Conservation (phyloP, 208 protist species). For the Leishmania martiniquensis region DNA sequence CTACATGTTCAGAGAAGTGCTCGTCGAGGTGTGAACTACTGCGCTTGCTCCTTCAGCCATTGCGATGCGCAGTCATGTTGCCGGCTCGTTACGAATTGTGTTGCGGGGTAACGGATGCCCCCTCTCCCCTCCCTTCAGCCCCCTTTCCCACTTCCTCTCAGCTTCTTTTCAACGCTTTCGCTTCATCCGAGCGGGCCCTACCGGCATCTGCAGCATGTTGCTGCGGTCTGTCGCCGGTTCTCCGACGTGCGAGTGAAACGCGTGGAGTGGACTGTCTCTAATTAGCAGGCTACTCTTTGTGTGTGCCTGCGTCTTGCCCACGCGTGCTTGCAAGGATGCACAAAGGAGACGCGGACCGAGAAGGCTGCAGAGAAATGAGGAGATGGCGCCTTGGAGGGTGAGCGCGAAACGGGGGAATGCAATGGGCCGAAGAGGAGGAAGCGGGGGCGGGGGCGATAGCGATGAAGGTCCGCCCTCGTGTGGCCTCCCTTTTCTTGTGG, state of each 20-base stretch:
- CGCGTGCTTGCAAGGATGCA: not conserved
- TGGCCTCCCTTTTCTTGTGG: not conserved
- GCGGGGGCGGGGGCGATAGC: not conserved
- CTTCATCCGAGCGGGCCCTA: not conserved
- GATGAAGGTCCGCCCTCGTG: not conserved
- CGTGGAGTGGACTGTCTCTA: not conserved
- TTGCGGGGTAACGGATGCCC: not conserved
- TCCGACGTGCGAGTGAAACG: not conserved
- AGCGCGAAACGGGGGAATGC: not conserved
- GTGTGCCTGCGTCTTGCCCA: not conserved
- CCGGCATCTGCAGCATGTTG: not conserved
- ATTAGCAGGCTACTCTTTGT: not conserved
- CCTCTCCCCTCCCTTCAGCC: not conserved
- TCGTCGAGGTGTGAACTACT: not conserved
- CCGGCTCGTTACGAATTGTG: not conserved
- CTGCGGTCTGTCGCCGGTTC: not conserved
- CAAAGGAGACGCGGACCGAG: not conserved
- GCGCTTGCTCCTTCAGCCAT: not conserved
- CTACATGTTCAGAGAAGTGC: not conserved
- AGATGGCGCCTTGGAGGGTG: not conserved
- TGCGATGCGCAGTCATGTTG: not conserved
- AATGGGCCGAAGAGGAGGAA: not conserved
- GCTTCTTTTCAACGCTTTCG: not conserved
- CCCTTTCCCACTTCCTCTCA: not conserved
- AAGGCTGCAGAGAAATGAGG: not conserved